These are phyloP conservation scores for Lyophyllum decastes DNA, from an alignment of 768 basidiomycete genomes.

Conservation along the genomic window DNA sequence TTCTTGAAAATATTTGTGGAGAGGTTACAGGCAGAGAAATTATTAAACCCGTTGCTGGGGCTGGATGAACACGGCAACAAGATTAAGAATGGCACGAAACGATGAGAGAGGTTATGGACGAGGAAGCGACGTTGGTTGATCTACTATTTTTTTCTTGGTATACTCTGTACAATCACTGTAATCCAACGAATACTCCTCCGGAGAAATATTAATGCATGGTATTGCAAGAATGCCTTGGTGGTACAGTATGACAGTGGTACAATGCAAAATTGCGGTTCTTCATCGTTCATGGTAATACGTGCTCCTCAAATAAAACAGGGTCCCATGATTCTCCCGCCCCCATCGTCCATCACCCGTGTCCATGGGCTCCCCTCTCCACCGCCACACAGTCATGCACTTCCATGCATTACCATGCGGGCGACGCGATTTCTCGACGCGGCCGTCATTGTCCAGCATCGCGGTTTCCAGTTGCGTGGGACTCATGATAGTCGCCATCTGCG, in stretches of 20 bases:
- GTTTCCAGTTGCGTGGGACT: slow-evolving; percentile 53
- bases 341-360: slow-evolving; percentile 30
- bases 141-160: not conserved
- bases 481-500: slow-evolving; percentile 37
- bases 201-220: not conserved
- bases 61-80: slow-evolving; percentile 34
- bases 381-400: slow-evolving; percentile 58
- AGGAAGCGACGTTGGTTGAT: not conserved
- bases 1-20: slow-evolving; percentile 51
- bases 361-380: slow-evolving; percentile 40
- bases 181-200: not conserved
- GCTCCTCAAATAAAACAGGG: slow-evolving; percentile 50
- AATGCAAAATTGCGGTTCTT: not conserved
- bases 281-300: slow-evolving; percentile 37
- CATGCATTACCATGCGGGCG: slow-evolving; percentile 56
- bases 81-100: slow-evolving; percentile 15
- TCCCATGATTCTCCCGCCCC: slow-evolving; percentile 48
- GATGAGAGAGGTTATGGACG: not conserved
- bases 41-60: slow-evolving; percentile 45
- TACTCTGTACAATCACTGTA: not conserved
- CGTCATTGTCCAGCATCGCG: slow-evolving; percentile 51
- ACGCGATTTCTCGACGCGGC: slow-evolving; percentile 40
- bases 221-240: not conserved
- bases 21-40: slow-evolving; percentile 44
- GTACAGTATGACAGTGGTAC: not conserved